A percentile compares a stretch with the other conserved stretches of the same genome.
Conservation (phyloP, 805 yeast species). For the Henningerozyma blattae region DNA sequence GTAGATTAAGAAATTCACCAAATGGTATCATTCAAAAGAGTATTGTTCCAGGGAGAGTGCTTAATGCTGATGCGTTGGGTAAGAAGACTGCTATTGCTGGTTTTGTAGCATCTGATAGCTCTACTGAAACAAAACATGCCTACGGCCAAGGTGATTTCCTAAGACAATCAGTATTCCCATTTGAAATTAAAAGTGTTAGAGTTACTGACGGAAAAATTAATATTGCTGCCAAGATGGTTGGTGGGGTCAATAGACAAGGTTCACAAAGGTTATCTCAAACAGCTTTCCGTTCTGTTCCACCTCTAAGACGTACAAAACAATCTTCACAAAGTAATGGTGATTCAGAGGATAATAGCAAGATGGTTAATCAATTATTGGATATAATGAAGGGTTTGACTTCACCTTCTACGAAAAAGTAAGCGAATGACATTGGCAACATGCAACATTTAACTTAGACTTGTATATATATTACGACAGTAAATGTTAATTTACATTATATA, state of each 20-base stretch:
- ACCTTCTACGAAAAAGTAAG: too few relatives aligned
- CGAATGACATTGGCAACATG: too few relatives aligned
- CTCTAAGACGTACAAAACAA: too few relatives aligned
- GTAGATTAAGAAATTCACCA: conserved; percentile 58
- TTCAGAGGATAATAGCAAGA: neutral
- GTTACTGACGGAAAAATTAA: conserved; percentile 27
- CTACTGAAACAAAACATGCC: conserved; percentile 25
- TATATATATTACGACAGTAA: too few relatives aligned
- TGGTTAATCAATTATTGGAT: neutral
- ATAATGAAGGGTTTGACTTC: neutral
- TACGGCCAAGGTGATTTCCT: conserved; percentile 28
- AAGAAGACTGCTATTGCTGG: conserved; percentile 51
- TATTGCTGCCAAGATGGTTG: conserved; percentile 8
- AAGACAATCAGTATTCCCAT: conserved; percentile 35
- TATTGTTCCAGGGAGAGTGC: conserved; percentile 59
- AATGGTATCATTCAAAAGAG: conserved; percentile 46
- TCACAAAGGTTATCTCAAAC: neutral
- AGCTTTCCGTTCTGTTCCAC: neutral
- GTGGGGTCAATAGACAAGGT: neutral
- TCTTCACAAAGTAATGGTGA: neutral
- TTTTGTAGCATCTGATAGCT: conserved; percentile 26
- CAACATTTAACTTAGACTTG: too few relatives aligned
- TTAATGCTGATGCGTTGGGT: conserved; percentile 29
- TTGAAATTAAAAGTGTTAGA: conserved; percentile 28
- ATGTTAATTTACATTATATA: too few relatives aligned